These are phyloP conservation scores for Lepiota brunneoincarnata DNA, from an alignment of 768 basidiomycete species.

Conservation along the genomic window DNA sequence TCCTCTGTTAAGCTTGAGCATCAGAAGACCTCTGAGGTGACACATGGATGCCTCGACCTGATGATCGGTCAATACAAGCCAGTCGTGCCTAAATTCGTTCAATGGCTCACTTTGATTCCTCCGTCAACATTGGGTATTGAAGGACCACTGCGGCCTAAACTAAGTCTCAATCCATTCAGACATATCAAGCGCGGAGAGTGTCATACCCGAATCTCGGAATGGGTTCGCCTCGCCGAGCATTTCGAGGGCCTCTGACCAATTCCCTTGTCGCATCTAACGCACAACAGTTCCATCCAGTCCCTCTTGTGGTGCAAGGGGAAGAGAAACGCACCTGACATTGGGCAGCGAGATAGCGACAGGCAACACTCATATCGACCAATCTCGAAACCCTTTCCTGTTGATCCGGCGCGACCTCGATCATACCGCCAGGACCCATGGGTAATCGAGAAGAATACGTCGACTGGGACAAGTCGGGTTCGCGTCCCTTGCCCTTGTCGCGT, in stretches of 20 bases:
- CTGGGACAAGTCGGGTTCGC: conserved; percentile 42
- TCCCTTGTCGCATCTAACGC: conserved; percentile 76
- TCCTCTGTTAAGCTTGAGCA: conserved; percentile 89
- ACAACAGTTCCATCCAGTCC: not conserved
- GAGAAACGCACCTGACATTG: conserved; percentile 74
- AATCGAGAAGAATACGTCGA: conserved; percentile 34
- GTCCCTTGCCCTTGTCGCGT: conserved; percentile 58
- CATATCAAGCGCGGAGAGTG: not conserved
- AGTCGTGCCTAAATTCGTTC: conserved; percentile 6
- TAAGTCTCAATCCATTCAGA: not conserved
- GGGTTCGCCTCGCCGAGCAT: conserved; percentile 93
- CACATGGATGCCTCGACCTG: conserved; percentile 98
- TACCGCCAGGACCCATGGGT: conserved; percentile 68
- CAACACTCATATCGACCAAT: conserved; percentile 91
- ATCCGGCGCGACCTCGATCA: conserved; percentile 67
- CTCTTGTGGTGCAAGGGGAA: not conserved
- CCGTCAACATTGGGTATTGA: conserved; percentile 83
- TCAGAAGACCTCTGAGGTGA: conserved; percentile 87
- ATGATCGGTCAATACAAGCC: not conserved
- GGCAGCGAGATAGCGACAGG: conserved; percentile 94
- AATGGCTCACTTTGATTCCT: conserved; percentile 77
- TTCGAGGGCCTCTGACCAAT: conserved; percentile 89
- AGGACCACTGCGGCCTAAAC: conserved; percentile 58
- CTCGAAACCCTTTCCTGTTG: conserved; percentile 66
- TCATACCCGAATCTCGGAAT: conserved; percentile 66